Evolutionary conservation across 768 basidiomycete species (phyloP), one percentile per base, ranked within the genome.

Genomic region (Cubamyces lactineus): DNA sequence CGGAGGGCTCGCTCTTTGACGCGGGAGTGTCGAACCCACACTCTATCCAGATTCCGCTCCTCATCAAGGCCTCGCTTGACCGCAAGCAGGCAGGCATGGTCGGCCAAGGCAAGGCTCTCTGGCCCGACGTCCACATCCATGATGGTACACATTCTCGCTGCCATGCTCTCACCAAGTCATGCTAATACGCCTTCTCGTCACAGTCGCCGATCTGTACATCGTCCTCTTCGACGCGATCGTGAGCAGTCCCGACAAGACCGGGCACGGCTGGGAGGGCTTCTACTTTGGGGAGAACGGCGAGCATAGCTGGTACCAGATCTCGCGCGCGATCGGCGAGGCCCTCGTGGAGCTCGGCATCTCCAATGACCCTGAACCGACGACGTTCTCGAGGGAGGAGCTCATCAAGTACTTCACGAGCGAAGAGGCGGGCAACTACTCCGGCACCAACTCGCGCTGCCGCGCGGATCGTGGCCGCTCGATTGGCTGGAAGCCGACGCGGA

Each of bases 111-210:
- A 73, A 78, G 67, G 86, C 87, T 55, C 46, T 84, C 6, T 89
- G 86, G 87, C 79, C 81, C 0, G 75, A 84, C 62, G 81, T 87
- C 19, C 79, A 86, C 60, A 78, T 86, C 53, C 72, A 80, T 46
- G 85, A 87, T 39, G 73, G 85, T 85, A 61, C 40, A 77, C 58
- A 17, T 24, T 7, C n/a, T 23, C 15, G 46, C 46, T 13, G 39
- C 41, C 12, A 40, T 43, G 21, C 15, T 23, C 6, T 13, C 26
- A 21, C n/a, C 2, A 61, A 8, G 6, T 46, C 40, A 30, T 41
- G 42, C 23, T 51, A 6, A 47, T 46, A 16, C 24, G 16, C 1
- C 7, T 28, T 28, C 45, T 21, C 65, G 26, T 24, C 15, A 17
- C 65, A 84, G 83, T 78, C 28, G 78, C 77, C 8, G 75, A 80